phyloP scores from a whole-genome alignment of 371 early-diverging fungal genomes.

The Gilbertella persicaria region DNA sequence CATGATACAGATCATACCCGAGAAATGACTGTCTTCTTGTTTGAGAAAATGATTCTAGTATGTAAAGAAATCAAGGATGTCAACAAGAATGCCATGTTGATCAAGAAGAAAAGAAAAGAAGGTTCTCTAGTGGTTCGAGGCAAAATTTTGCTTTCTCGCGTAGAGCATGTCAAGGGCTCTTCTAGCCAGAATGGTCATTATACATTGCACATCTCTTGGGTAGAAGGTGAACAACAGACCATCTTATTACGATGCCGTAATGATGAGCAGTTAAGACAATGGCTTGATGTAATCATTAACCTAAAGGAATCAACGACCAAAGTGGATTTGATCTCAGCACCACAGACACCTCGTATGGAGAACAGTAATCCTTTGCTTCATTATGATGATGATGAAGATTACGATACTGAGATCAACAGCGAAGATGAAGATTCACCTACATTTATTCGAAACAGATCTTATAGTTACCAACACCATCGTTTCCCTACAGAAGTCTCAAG shows the following conservation, averaged over 20 bases:
- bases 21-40: conserved; percentile 82
- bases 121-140: conserved; percentile 73
- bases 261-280: conserved; percentile 86
- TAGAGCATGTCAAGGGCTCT: conserved; percentile 77
- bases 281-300: conserved; percentile 72
- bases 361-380: conserved; percentile 7
- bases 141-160: conserved; percentile 74
- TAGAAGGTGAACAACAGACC: conserved; percentile 65
- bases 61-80: conserved; percentile 52
- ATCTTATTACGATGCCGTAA: conserved; percentile 89
- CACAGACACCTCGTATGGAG: conserved; percentile 24
- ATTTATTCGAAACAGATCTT: conserved; percentile 11
- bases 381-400: conserved; percentile 37
- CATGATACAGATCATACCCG: conserved; percentile 67
- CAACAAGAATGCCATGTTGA: conserved; percentile 44
- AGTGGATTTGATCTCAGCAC: conserved; percentile 16
- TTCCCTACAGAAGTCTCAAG: conserved; percentile 7
- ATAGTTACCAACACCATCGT: conserved; percentile 20
- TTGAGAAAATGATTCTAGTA: conserved; percentile 86
- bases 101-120: conserved; percentile 40
- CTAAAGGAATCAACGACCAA: conserved; percentile 42
- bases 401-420: neutral
- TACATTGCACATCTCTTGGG: conserved; percentile 38
- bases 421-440: conserved; percentile 23
- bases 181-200: conserved; percentile 53